phyloP scores from a whole-genome alignment of 148 eudicot species.

The Rhododendron molle region DNA sequence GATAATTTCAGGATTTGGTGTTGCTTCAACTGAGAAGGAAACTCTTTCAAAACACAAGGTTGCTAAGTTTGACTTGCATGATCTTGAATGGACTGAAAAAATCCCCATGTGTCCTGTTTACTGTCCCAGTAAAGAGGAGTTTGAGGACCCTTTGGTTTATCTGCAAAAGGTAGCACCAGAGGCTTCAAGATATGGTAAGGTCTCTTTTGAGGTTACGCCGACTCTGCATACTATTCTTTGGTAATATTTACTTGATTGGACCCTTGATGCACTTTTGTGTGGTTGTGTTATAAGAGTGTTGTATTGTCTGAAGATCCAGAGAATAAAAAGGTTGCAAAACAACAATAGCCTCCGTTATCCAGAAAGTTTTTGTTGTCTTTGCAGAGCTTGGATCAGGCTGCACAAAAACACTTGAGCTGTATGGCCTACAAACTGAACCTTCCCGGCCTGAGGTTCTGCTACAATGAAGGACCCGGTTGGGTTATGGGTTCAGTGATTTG shows the following conservation, averaged over 20 bases:
- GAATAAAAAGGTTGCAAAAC: background rate
- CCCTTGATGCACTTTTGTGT: background rate
- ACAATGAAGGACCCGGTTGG: background rate
- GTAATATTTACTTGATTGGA: background rate
- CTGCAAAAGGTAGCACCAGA: constrained; percentile 86
- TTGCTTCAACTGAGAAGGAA: constrained; percentile 34
- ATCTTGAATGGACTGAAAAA: constrained; percentile 68
- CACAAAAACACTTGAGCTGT: background rate
- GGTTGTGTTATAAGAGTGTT: background rate
- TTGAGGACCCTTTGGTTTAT: constrained; percentile 87
- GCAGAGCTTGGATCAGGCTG: background rate
- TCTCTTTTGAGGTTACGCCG: background rate
- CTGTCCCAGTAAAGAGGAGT: constrained; percentile 73
- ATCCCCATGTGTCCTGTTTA: constrained; percentile 85
- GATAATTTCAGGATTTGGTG: constrained; percentile 24
- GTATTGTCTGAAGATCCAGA: background rate
- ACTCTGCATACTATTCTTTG: background rate
- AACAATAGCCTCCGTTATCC: background rate
- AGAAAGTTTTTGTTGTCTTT: background rate
- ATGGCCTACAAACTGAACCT: background rate
- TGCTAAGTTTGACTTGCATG: constrained; percentile 48
- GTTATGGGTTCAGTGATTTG: background rate
- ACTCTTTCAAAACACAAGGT: constrained; percentile 42
- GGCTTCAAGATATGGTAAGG: constrained; percentile 85
- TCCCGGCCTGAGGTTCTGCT: background rate